Percentiles rank a stretch among this genome's conserved stretches.
Conservation (phyloP, 2,329 filamentous ascomycete genomes). For the Colletotrichum orchidophilum region DNA sequence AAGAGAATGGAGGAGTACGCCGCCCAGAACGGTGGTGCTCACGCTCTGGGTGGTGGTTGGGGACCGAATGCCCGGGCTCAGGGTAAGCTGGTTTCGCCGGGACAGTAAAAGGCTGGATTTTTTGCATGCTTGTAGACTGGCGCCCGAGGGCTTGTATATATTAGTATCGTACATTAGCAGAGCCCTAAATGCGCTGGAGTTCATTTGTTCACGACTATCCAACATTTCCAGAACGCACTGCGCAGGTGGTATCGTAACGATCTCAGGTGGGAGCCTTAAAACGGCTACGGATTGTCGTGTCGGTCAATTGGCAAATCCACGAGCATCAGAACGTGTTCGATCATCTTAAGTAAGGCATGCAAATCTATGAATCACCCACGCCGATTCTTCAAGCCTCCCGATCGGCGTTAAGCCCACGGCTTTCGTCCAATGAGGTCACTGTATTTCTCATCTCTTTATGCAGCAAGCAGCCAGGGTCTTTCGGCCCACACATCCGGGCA, state of each 20-base stretch:
- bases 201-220: slow-evolving; percentile 17
- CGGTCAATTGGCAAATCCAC: not conserved
- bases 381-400: not conserved
- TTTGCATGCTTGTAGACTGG: slow-evolving; percentile 31
- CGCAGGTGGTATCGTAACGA: not conserved
- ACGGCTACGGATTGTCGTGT: not conserved
- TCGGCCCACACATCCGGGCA: slow-evolving; percentile 15
- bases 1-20: slow-evolving; percentile 86
- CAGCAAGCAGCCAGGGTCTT: slow-evolving; percentile 1
- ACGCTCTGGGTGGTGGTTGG: slow-evolving; percentile 87
- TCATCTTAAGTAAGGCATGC: not conserved
- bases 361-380: not conserved
- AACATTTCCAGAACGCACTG: not conserved
- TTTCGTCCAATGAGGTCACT: not conserved
- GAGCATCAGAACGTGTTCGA: not conserved
- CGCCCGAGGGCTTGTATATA: slow-evolving; percentile 36
- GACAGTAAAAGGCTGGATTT: slow-evolving; percentile 72
- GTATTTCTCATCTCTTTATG: slow-evolving; percentile 5
- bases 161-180: slow-evolving; percentile 36
- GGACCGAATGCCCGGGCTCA: slow-evolving; percentile 76
- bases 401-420: slow-evolving; percentile 9
- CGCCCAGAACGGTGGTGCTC: slow-evolving; percentile 73
- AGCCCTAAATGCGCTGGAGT: slow-evolving; percentile 30
- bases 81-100: slow-evolving; percentile 87
- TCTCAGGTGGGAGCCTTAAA: accelerated